Conservation (phyloP, 805 yeast genomes). For the Lipomyces yamadae region DNA sequence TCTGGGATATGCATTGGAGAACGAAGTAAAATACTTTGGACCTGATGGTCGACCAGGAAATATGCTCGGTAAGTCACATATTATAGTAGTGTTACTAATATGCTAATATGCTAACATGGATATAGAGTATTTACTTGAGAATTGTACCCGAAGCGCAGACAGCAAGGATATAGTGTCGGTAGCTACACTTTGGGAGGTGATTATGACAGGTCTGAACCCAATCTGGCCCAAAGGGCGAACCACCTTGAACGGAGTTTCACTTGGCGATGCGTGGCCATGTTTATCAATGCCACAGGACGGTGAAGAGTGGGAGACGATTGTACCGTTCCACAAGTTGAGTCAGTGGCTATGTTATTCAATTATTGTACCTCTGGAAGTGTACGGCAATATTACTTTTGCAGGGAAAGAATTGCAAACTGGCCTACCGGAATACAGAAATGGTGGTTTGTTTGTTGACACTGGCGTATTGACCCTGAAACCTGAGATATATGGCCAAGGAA, state of each 20-base stretch:
- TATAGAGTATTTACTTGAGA: constrained; percentile 51
- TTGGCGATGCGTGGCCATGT: constrained; percentile 67
- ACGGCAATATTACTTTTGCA: constrained; percentile 20
- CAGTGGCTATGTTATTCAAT: constrained; percentile 72
- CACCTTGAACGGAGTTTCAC: constrained; percentile 53
- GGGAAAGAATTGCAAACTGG: constrained; percentile 52
- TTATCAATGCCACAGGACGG: constrained; percentile 40
- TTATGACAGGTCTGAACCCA: constrained; percentile 60
- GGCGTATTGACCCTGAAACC: constrained; percentile 57
- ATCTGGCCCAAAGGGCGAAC: constrained; percentile 63
- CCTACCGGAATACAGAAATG: constrained; percentile 66
- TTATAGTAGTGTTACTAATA: background rate
- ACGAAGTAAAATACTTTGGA: constrained; percentile 54
- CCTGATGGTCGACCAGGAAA: constrained; percentile 57
- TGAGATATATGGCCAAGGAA: constrained; percentile 49
- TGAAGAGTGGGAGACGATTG: constrained; percentile 52
- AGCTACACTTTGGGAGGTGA: constrained; percentile 56
- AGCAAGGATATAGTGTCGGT: constrained; percentile 50
- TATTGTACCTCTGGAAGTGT: constrained; percentile 55
- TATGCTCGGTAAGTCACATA: constrained; percentile 44
- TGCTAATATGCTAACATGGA: background rate
- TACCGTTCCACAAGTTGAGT: constrained; percentile 67
- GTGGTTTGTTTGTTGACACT: constrained; percentile 65
- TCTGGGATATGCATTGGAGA: constrained; percentile 54
- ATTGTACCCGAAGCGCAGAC: constrained; percentile 25